Evolutionary conservation across 768 basidiomycete species (phyloP).

Genomic region (Grammothele lineata): DNA sequence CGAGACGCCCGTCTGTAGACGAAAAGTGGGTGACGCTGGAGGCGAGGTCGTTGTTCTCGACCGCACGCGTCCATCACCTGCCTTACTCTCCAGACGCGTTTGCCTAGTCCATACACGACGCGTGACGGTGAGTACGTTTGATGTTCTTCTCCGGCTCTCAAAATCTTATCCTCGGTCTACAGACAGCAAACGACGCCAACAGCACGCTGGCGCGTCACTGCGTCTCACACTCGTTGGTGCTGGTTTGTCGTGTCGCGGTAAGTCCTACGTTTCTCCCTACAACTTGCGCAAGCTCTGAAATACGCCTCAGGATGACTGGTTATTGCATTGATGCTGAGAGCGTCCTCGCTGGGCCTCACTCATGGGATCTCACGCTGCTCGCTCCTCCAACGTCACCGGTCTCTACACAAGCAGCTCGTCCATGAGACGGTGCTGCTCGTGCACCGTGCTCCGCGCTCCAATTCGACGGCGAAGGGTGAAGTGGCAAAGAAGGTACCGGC

Average conservation of each 20-base stretch:
- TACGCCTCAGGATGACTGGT: constrained; percentile 62
- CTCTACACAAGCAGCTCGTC: constrained; percentile 8
- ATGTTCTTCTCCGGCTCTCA: too few relatives aligned
- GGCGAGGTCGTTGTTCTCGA: background rate
- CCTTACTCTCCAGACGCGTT: constrained; percentile 1
- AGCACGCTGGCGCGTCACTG: constrained; percentile 12
- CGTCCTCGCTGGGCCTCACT: constrained; percentile 69
- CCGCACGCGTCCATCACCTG: constrained; percentile 9
- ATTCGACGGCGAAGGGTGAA: constrained; percentile 5
- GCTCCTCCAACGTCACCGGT: constrained; percentile 9
- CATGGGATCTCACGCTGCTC: constrained; percentile 32
- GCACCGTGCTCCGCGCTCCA: constrained; percentile 1
- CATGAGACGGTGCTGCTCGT: constrained; percentile 5
- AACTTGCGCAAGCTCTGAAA: background rate
- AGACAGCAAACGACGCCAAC: background rate
- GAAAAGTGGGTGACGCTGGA: constrained; percentile 14
- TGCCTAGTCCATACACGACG: background rate
- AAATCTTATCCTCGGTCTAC: too few relatives aligned
- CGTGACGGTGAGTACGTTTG: background rate
- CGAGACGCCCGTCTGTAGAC: constrained; percentile 1
- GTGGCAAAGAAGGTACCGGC: background rate
- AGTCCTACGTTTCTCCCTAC: background rate
- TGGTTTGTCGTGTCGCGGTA: constrained; percentile 19
- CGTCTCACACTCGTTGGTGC: constrained; percentile 6
- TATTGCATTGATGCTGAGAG: constrained; percentile 77